Conservation (phyloP, 768 basidiomycete genomes). For the Russula virescens region DNA sequence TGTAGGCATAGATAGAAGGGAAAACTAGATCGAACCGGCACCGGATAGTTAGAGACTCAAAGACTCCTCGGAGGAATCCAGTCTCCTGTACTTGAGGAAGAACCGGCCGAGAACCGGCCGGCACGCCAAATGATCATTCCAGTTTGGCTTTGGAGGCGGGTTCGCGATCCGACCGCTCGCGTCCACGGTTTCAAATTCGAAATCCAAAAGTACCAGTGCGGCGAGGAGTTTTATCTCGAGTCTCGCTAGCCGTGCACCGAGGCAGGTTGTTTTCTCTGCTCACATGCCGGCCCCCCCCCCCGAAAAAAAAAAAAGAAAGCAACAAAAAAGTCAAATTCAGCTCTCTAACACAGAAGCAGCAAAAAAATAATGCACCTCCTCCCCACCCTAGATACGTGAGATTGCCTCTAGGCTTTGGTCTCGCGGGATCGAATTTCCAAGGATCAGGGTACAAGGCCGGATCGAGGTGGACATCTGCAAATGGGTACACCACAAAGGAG, state of each 20-base stretch:
- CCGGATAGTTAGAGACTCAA: not conserved
- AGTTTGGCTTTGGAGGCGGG: constrained; percentile 57
- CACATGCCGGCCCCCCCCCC: constrained; percentile 1
- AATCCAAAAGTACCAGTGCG: constrained; percentile 61
- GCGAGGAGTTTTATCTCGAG: constrained; percentile 67
- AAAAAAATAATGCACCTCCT: constrained; percentile 48
- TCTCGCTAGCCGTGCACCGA: constrained; percentile 70
- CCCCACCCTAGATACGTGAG: constrained; percentile 75
- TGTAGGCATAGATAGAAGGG: not conserved
- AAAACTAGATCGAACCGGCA: not conserved
- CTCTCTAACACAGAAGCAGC: not conserved
- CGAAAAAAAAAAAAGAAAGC: not conserved
- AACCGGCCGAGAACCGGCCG: constrained; percentile 53
- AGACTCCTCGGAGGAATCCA: not conserved
- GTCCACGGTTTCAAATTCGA: constrained; percentile 55
- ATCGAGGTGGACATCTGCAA: constrained; percentile 74
- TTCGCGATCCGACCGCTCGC: constrained; percentile 40
- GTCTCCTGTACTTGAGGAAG: constrained; percentile 41
- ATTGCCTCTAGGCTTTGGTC: constrained; percentile 41
- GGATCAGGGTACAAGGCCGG: constrained; percentile 67
- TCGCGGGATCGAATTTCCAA: constrained; percentile 66
- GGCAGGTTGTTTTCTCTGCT: constrained; percentile 61
- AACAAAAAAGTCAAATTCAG: not conserved
- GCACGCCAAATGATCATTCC: constrained; percentile 72
- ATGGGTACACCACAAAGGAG: constrained; percentile 72